These are phyloP conservation scores for Nematocida parisii DNA, from an alignment of 371 early-diverging fungal genomes.

Conservation along the genomic window DNA sequence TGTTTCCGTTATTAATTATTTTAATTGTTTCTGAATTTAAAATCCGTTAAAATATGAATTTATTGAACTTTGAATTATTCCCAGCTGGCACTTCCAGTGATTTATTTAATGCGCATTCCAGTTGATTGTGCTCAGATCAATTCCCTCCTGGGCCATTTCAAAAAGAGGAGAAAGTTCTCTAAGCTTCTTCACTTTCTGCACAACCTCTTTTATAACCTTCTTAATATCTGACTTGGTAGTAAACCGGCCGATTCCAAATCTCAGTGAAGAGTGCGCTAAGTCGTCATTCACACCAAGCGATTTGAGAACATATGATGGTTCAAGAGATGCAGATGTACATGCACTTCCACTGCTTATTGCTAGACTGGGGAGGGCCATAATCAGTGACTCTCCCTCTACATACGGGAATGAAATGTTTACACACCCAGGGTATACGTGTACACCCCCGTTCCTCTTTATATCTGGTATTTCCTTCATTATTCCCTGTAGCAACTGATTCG, in stretches of 20 bases:
- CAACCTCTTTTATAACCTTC: slow-evolving; percentile 78
- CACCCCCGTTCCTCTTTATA: slow-evolving; percentile 53
- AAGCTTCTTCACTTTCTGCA: slow-evolving; percentile 81
- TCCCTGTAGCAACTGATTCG: slow-evolving; percentile 44
- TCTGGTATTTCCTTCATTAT: slow-evolving; percentile 53
- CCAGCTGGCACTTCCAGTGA: too few species aligned
- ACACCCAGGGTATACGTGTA: slow-evolving; percentile 73
- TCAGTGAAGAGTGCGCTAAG: slow-evolving; percentile 90
- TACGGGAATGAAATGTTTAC: slow-evolving; percentile 97
- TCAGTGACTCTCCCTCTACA: slow-evolving; percentile 95
- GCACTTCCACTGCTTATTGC: slow-evolving; percentile 94
- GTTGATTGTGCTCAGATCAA: slow-evolving; percentile 71
- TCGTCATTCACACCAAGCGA: slow-evolving; percentile 96
- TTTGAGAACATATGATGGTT: slow-evolving; percentile 93
- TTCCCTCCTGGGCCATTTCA: slow-evolving; percentile 79
- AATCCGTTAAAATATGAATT: too few species aligned
- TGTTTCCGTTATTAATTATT: too few species aligned
- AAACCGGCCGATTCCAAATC: slow-evolving; percentile 95
- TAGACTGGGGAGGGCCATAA: slow-evolving; percentile 95
- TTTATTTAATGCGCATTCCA: slow-evolving; percentile 41
- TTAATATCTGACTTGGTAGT: slow-evolving; percentile 93
- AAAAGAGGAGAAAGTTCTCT: slow-evolving; percentile 95
- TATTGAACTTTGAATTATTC: too few species aligned
- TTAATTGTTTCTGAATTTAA: too few species aligned
- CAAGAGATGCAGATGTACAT: slow-evolving; percentile 94